These are phyloP conservation scores for Mucor sp. DNA, from an alignment of 371 early-diverging fungal species.

Conservation along the genomic window DNA sequence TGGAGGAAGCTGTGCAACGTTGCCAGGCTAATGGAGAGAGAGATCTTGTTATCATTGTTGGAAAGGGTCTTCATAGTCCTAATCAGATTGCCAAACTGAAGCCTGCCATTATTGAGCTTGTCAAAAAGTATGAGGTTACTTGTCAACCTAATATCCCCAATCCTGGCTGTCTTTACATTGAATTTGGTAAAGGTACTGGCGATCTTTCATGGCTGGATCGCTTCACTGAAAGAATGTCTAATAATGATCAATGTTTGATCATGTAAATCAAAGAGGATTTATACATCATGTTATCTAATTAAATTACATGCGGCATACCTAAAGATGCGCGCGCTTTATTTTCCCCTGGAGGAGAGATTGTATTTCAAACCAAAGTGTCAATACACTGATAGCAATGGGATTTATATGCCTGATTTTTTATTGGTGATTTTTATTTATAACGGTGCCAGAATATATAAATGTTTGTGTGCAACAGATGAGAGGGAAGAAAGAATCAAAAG, in stretches of 20 bases:
- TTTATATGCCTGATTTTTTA: not conserved
- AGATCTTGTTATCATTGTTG: constrained; percentile 62
- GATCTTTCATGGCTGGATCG: constrained; percentile 52
- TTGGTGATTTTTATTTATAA: not conserved
- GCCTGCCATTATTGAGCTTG: constrained; percentile 59
- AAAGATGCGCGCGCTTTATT: not conserved
- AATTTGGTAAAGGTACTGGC: constrained; percentile 53
- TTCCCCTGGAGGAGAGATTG: not conserved
- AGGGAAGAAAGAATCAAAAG: not conserved
- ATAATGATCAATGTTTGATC: constrained; percentile 37
- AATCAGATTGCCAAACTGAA: constrained; percentile 61
- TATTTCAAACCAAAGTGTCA: not conserved
- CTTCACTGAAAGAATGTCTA: constrained; percentile 26
- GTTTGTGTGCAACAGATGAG: not conserved
- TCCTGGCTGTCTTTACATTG: constrained; percentile 63
- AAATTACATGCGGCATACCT: not conserved
- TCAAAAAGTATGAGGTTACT: constrained; percentile 54
- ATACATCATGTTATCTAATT: not conserved
- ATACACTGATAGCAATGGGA: not conserved
- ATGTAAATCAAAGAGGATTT: constrained; percentile 27
- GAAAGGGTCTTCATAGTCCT: constrained; percentile 62
- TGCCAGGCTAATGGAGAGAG: constrained; percentile 47
- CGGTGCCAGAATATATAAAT: not conserved
- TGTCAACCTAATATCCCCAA: constrained; percentile 62
- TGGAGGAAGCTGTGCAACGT: constrained; percentile 49